Evolutionary conservation across 202 grass and related monocot genomes (phyloP), one percentile per base, ranked within the genome.

Genomic region (Cymbopogon flexuosus): DNA sequence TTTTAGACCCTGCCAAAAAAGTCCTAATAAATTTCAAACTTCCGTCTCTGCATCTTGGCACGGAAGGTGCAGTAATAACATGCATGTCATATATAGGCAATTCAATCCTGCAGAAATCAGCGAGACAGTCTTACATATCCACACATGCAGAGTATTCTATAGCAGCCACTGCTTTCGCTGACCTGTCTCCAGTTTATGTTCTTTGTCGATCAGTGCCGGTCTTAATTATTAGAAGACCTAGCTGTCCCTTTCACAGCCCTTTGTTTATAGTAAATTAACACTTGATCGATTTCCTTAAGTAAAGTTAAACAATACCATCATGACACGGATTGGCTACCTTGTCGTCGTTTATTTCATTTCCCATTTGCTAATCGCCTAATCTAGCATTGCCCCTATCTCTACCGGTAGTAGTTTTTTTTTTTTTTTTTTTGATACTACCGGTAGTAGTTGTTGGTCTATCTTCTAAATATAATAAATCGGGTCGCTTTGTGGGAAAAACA

Each of bases 91-190:
- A 13, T 52, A 1, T 16, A 52, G 5, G 6, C 16, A 18, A n/a
- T 19, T 0, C 18, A 8, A 54, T 19, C 6, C 49, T 54, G 49
- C 18, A 54, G 18, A 54, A 54, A 54, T 54, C 18, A 19, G 16
- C 16, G 49, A 8, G 19, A 41, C 34, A 5, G 60, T 83, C 80
- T 31, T 81, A 30, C 23, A 63, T 14, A 65, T 52, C 12, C 27
- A 27, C 51, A 75, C n/a, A 59, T 59, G 56, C 46, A 51, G 5
- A 24, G 42, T 84, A 68, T 62, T 79, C 52, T 51, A 75, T 83
- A 75, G 86, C 52, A 79, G 69, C 58, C 68, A 61, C 30, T 68
- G 51, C 29, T 41, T 64, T 80, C 42, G 70, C 33, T 70, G 62
- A 80, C 56, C 81, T 76, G 76, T 76, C 64, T 52, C 5, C 7